phyloP scores from a whole-genome alignment of 2,329 filamentous ascomycete genomes.

The Niveomyces coronatus region DNA sequence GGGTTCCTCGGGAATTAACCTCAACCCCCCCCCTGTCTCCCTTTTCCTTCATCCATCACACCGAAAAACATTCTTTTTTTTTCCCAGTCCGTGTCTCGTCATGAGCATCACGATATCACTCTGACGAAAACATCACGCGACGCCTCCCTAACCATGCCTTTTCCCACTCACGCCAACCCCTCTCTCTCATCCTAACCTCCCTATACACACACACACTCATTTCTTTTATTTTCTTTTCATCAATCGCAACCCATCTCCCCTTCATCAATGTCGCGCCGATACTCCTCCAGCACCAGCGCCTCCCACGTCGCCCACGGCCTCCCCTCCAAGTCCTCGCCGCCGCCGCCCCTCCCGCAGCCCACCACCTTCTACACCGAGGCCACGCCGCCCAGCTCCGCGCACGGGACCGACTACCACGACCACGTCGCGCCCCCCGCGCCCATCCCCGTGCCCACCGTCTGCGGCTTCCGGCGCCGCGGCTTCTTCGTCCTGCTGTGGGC shows the following conservation, averaged over 20 bases:
- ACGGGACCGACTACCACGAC: constrained; percentile 19
- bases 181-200: not conserved
- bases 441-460: constrained; percentile 14
- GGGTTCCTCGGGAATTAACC: too few species aligned
- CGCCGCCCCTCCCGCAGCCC: not conserved
- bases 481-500: constrained; percentile 27
- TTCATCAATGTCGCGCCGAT: constrained; percentile 6
- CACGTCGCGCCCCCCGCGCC: constrained; percentile 15
- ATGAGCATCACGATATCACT: too few species aligned
- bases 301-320: constrained; percentile 3
- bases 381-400: constrained; percentile 21
- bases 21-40: too few species aligned
- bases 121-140: too few species aligned
- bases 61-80: too few species aligned
- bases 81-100: too few species aligned
- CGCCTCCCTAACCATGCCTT: too few species aligned
- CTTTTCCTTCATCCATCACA: too few species aligned
- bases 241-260: too few species aligned
- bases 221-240: too few species aligned
- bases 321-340: not conserved
- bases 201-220: too few species aligned
- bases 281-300: constrained; percentile 6
- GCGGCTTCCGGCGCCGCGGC: constrained; percentile 19
- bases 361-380: constrained; percentile 32
- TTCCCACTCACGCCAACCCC: not conserved